Evolutionary conservation across 2,329 filamentous ascomycete genomes (phyloP).

Genomic region (Colletotrichum viniferum): DNA sequence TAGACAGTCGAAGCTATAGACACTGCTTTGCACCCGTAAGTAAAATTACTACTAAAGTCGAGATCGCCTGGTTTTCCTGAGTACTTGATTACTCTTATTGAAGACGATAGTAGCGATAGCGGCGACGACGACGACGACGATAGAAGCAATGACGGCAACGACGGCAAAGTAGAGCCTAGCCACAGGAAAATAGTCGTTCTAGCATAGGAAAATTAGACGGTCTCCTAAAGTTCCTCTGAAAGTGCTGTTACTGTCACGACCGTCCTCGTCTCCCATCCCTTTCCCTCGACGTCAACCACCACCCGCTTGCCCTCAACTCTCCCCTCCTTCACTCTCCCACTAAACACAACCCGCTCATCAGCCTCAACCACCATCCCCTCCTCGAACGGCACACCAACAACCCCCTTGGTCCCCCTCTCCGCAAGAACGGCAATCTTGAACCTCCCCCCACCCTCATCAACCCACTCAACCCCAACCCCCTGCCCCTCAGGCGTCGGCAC

Average conservation of each 20-base stretch:
- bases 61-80: too few relatives aligned
- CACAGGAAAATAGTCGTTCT: too few relatives aligned
- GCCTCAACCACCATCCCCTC: constrained; percentile 15
- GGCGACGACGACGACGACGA: too few relatives aligned
- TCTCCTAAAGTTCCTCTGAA: background rate
- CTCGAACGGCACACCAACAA: constrained; percentile 26
- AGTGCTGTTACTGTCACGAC: background rate
- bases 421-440: constrained; percentile 33
- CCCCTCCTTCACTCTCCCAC: background rate
- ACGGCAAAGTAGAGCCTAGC: too few relatives aligned
- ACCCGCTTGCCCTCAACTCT: background rate
- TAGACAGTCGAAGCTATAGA: background rate
- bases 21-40: background rate
- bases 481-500: constrained; percentile 45
- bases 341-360: constrained; percentile 23
- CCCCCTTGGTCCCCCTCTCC: constrained; percentile 33
- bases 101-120: too few relatives aligned
- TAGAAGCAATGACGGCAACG: too few relatives aligned
- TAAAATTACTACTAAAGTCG: too few relatives aligned
- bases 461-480: constrained; percentile 43
- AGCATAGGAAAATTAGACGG: too few relatives aligned
- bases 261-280: background rate
- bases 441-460: constrained; percentile 13
- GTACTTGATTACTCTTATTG: too few relatives aligned
- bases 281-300: constrained; percentile 5